Evolutionary conservation across 2,329 filamentous ascomycete species (phyloP), one percentile per base, ranked within the genome.

Genomic region (Neofusicoccum ribis): DNA sequence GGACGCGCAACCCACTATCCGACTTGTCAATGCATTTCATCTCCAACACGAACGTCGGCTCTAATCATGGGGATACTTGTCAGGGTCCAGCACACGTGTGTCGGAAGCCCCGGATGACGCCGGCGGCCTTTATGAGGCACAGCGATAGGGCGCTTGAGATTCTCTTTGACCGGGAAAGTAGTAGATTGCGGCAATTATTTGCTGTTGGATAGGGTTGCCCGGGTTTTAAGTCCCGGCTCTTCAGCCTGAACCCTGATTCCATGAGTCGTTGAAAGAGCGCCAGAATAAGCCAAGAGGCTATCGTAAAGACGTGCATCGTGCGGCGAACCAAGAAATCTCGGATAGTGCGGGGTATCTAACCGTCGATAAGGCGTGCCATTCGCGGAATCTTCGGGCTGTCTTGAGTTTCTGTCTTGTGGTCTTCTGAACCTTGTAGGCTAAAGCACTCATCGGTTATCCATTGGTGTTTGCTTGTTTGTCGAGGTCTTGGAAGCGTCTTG

Each of bases 331-430:
- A 60, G 27, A 15, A 37, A 37, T 47, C 31, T 47, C 43, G 27
- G 56, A 47, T 60, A 37, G 15, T 60, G 56, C 43, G 56, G 56
- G 43, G 43, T 60, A 60, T 37, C 56, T 39, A 37, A 34, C 31
- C 41, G 43, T 37, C 7, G 39, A 46, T 36, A n/a, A 47, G 43
- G 41, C 56, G 56, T 36, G 20, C 54, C 39, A n/a, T 36, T 3
- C 31, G 11, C 23, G 54, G n/a, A 17, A 23, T 46, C 54, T 59
- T 27, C 54, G 52, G 52, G 20, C 39, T 41, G 27, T 15, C 37
- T 5, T 15, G 51, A 54, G 52, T 41, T 39, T 43, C 11, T 20
- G 20, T 39, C 27, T 2, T 31, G 27, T 31, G 27, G 6, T 31
- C 27, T 31, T 31, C 27, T 31, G 17, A 31, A 14, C 23, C 39